A percentile compares a stretch with the other conserved stretches of the same genome.
Evolutionary conservation across 371 early-diverging fungal species (phyloP).

Genomic region (Syncephalis plumigaleata): DNA sequence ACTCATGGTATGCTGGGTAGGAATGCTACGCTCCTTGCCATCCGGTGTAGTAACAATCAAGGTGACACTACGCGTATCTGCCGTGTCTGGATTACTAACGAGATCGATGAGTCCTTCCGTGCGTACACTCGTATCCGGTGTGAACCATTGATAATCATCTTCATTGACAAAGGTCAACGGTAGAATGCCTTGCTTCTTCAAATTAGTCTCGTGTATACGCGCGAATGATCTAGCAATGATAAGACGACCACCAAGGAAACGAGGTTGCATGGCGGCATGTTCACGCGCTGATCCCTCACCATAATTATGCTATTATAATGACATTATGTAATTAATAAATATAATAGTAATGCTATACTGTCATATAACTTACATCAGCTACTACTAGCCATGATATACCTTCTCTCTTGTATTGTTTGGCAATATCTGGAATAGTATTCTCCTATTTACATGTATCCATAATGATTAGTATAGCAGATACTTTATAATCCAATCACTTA

Average conservation of each 20-base stretch:
- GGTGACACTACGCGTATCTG: slow-evolving; percentile 37
- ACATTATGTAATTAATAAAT: not conserved
- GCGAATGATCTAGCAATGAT: slow-evolving; percentile 88
- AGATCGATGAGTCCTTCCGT: slow-evolving; percentile 58
- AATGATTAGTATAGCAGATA: not conserved
- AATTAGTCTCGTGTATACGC: slow-evolving; percentile 95
- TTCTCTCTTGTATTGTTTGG: slow-evolving; percentile 68
- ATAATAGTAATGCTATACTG: not conserved
- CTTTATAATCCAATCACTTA: not conserved
- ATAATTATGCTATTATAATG: slow-evolving; percentile 65
- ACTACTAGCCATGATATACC: slow-evolving; percentile 80
- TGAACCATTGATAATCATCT: slow-evolving; percentile 61
- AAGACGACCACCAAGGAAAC: slow-evolving; percentile 79
- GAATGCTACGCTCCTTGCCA: slow-evolving; percentile 34
- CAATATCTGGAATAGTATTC: slow-evolving; percentile 78
- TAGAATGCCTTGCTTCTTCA: slow-evolving; percentile 96
- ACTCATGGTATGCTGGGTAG: slow-evolving; percentile 78
- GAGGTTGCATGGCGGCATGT: slow-evolving; percentile 89
- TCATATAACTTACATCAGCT: slow-evolving; percentile 61
- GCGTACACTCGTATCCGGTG: slow-evolving; percentile 60
- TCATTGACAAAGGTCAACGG: slow-evolving; percentile 79
- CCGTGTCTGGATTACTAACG: not conserved
- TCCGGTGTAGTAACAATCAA: slow-evolving; percentile 22
- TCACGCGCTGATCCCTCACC: slow-evolving; percentile 97
- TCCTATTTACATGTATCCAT: slow-evolving; percentile 11